Evolutionary conservation across 2,329 filamentous ascomycete genomes (phyloP), one percentile per base, ranked within the genome.

Genomic region (Verticillium tricorpus): DNA sequence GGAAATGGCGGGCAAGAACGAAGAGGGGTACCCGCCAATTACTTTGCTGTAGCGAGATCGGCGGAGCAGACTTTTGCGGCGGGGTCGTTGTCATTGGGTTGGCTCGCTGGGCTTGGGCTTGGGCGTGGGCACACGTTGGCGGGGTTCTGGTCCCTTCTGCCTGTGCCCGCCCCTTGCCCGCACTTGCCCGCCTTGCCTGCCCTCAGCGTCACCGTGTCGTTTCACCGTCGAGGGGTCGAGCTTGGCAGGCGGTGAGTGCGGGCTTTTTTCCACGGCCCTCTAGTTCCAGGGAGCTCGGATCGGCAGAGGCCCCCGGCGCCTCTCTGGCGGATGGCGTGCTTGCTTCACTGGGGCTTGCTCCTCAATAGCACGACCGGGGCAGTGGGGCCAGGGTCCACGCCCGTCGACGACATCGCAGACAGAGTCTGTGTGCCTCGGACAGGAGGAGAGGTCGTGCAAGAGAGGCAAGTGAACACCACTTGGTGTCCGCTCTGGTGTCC

Each of bases 1-100:
- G 57, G 63, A 65, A 62, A 61, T 62, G 59, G 62, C 60, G 32
- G 35, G 40, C 50, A 57, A 28, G 56, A 50, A 37, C 52, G 56
- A 60, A 34, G 62, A 50, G 45, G 40, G 40, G 40, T 50, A 50
- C 19, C n/a, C 40, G 40, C 40, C 40, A 50, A 50, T 50, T 50
- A 50, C 40, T 19, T 9, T 50, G 40, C n/a, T 50, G 40, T 50
- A 50, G 40, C 40, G 40, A 50, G 40, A 50, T 50, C 40, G 40
- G 40, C 40, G 40, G 40, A 50, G 40, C 40, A 50, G 40, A 50
- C 40, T 50, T 50, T 50, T 50, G 40, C 40, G 40, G 40, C 40
- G 40, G 40, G 40, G 40, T 50, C 40, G 22, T 50, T 19, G 40
- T 50, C 40, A 50, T 50, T 19, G 40, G 40, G 40, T 50, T 50